Percentiles rank a stretch among this genome's conserved stretches.
Conservation (phyloP, 345 rosid genomes). For the Euphorbia pulcherrima region DNA sequence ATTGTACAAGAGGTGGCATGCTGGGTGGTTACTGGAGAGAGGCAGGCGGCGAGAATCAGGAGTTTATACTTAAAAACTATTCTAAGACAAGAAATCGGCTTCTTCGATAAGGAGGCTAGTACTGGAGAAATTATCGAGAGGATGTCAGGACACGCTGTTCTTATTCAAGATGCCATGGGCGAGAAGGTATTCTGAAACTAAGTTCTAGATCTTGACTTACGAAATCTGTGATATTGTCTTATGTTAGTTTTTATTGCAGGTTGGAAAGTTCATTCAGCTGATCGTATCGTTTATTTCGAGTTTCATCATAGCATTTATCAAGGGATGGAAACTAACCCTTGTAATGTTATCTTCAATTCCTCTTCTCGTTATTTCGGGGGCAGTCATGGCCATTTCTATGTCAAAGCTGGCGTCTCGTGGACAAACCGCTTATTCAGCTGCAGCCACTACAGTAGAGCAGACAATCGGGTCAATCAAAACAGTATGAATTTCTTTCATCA, state of each 20-base stretch:
- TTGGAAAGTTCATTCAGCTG: conserved; percentile 24
- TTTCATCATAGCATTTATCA: conserved; percentile 19
- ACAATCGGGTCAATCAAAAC: conserved; percentile 24
- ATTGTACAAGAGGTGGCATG: conserved; percentile 22
- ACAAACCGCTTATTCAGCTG: conserved; percentile 18
- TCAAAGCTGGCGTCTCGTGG: conserved; percentile 15
- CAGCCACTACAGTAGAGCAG: conserved; percentile 20
- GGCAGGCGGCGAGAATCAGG: conserved; percentile 18
- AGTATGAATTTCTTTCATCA: conserved; percentile 4
- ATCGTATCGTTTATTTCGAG: conserved; percentile 12
- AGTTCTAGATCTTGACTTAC: neutral
- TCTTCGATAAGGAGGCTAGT: conserved; percentile 19
- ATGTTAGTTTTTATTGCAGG: conserved; percentile 14
- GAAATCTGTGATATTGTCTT: neutral
- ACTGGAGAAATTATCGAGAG: conserved; percentile 21
- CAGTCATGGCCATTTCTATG: conserved; percentile 7
- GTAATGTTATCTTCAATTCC: conserved; percentile 19
- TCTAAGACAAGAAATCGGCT: conserved; percentile 20
- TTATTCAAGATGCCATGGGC: conserved; percentile 27
- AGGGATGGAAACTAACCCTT: conserved; percentile 24
- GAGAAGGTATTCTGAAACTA: conserved; percentile 18
- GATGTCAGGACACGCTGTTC: conserved; percentile 22
- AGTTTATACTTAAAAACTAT: conserved; percentile 17
- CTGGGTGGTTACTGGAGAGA: conserved; percentile 22
- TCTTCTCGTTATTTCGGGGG: conserved; percentile 15